These are phyloP conservation scores for Arabidopsis lyrata DNA, from an alignment of 441 rosid species.

Conservation along the genomic window DNA sequence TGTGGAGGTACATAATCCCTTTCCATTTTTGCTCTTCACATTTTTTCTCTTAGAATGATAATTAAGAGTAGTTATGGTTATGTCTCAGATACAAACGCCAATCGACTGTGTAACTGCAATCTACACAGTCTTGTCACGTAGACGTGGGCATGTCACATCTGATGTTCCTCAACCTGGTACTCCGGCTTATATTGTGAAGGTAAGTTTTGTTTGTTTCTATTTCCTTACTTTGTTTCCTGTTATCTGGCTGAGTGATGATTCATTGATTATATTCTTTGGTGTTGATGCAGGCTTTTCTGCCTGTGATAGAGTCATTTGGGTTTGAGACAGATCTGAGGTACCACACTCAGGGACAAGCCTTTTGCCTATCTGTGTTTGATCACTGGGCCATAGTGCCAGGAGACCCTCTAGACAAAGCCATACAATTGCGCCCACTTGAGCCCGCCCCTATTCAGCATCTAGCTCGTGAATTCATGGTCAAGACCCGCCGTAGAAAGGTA, in stretches of 20 bases:
- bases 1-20: slow-evolving; percentile 73
- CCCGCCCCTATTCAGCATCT: slow-evolving; percentile 92
- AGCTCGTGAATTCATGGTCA: slow-evolving; percentile 96
- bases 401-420: slow-evolving; percentile 91
- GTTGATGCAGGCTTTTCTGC: slow-evolving; percentile 71
- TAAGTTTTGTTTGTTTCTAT: slow-evolving; percentile 34
- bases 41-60: background rate
- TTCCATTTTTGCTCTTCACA: background rate
- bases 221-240: slow-evolving; percentile 7
- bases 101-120: slow-evolving; percentile 95
- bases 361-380: slow-evolving; percentile 77
- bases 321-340: slow-evolving; percentile 90
- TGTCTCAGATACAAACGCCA: slow-evolving; percentile 93
- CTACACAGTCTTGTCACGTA: slow-evolving; percentile 91
- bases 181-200: slow-evolving; percentile 95
- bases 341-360: slow-evolving; percentile 93
- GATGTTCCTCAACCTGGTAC: slow-evolving; percentile 99
- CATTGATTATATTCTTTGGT: slow-evolving; percentile 1
- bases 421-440: slow-evolving; percentile 81
- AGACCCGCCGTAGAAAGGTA: slow-evolving; percentile 93
- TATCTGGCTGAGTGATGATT: slow-evolving; percentile 14
- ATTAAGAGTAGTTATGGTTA: background rate
- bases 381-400: slow-evolving; percentile 97
- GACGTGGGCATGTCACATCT: slow-evolving; percentile 98
- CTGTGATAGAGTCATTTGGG: slow-evolving; percentile 89